Conservation (phyloP, 2,329 filamentous ascomycete genomes). For the Lecanicillium sp. region DNA sequence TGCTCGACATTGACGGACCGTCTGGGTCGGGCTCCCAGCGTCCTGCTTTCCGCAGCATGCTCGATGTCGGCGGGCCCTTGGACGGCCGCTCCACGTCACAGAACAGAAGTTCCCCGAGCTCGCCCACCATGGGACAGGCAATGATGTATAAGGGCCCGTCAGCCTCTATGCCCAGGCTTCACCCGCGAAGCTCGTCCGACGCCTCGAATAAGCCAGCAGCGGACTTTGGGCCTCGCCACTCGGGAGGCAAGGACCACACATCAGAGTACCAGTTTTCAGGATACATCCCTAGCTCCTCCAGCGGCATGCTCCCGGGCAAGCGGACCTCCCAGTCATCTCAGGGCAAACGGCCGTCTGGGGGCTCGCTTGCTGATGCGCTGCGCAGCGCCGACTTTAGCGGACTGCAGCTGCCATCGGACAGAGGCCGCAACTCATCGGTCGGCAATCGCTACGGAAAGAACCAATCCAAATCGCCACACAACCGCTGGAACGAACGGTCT, state of each 20-base stretch:
- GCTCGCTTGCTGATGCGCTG: constrained; percentile 44
- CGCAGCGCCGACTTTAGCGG: constrained; percentile 42
- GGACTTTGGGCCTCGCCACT: constrained; percentile 33
- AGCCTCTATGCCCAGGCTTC: constrained; percentile 16
- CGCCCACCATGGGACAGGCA: constrained; percentile 17
- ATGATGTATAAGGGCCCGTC: constrained; percentile 13
- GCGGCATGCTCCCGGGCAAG: constrained; percentile 42
- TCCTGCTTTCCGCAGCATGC: constrained; percentile 42
- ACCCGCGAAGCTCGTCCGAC: constrained; percentile 50
- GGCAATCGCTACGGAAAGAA: constrained; percentile 27
- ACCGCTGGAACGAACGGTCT: constrained; percentile 34
- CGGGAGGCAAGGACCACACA: constrained; percentile 31
- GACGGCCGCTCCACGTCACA: constrained; percentile 15
- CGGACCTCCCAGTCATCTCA: constrained; percentile 43
- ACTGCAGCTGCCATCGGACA: constrained; percentile 40
- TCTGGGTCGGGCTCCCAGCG: constrained; percentile 26
- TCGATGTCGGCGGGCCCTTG: constrained; percentile 36
- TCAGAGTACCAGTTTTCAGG: constrained; percentile 55
- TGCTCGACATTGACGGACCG: constrained; percentile 51
- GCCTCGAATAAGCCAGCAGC: constrained; percentile 34
- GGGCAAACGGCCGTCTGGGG: constrained; percentile 25
- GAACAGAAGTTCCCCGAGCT: constrained; percentile 25
- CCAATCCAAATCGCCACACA: constrained; percentile 48
- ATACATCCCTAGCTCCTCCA: constrained; percentile 41
- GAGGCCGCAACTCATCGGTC: constrained; percentile 30